phyloP scores from a whole-genome alignment of 2,329 filamentous ascomycete species.

The Claviceps sorghi region DNA sequence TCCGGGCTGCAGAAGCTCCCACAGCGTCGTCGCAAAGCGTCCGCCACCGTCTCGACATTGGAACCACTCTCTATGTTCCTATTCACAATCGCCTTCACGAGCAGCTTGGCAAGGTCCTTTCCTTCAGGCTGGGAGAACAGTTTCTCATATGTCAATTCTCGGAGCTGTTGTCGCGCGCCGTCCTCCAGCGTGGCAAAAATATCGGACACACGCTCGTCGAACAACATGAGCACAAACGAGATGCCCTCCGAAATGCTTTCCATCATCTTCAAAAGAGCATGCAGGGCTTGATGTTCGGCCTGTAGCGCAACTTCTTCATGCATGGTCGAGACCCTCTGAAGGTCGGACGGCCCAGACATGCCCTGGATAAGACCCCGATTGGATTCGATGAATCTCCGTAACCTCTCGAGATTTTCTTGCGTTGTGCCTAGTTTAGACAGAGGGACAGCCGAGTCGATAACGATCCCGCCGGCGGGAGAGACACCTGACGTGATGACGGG shows the following conservation, averaged over 20 bases:
- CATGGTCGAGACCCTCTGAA: slow-evolving; percentile 62
- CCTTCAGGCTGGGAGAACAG: slow-evolving; percentile 70
- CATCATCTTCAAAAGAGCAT: slow-evolving; percentile 72
- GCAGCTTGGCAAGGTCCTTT: slow-evolving; percentile 77
- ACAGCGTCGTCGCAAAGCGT: slow-evolving; percentile 80
- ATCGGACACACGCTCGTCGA: slow-evolving; percentile 83
- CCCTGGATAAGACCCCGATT: slow-evolving; percentile 91
- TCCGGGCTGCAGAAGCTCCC: slow-evolving; percentile 96
- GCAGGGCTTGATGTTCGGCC: slow-evolving; percentile 84
- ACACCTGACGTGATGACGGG: slow-evolving; percentile 47
- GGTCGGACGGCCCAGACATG: slow-evolving; percentile 73
- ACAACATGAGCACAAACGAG: slow-evolving; percentile 86
- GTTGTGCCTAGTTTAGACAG: slow-evolving; percentile 56
- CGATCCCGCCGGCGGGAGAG: slow-evolving; percentile 42
- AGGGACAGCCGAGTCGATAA: slow-evolving; percentile 52
- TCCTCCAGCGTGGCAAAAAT: slow-evolving; percentile 68
- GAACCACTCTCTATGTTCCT: slow-evolving; percentile 93
- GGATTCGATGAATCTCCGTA: slow-evolving; percentile 69
- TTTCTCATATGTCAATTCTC: slow-evolving; percentile 70
- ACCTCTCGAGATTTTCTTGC: slow-evolving; percentile 64
- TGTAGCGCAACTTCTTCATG: slow-evolving; percentile 87
- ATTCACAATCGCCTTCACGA: slow-evolving; percentile 97
- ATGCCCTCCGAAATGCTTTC: slow-evolving; percentile 90
- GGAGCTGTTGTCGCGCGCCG: slow-evolving; percentile 51
- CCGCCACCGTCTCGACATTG: slow-evolving; percentile 93